Percentiles rank a stretch among this genome's conserved stretches.
phyloP scores from a whole-genome alignment of 148 eudicot species.

The Vaccinium vitisidaea region DNA sequence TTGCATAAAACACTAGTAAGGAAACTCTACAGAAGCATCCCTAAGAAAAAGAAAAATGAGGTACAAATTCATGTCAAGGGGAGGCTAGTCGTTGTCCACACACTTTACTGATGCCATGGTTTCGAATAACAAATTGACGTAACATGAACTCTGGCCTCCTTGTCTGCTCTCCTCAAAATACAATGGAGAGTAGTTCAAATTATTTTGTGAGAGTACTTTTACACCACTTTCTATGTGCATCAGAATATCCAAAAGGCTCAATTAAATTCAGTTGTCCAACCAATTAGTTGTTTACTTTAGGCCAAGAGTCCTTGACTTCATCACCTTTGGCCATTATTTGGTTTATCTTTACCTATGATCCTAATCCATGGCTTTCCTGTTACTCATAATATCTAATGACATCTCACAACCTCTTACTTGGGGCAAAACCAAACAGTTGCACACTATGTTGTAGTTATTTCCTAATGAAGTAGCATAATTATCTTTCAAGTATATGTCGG shows the following conservation, averaged over 20 bases:
- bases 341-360: background rate
- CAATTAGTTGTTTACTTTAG: background rate
- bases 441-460: background rate
- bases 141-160: background rate
- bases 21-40: background rate
- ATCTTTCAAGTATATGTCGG: background rate
- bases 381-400: background rate
- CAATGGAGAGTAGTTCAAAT: background rate
- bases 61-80: background rate
- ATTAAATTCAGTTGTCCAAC: background rate
- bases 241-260: background rate
- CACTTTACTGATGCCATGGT: background rate
- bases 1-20: background rate
- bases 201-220: background rate
- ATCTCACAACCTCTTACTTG: background rate
- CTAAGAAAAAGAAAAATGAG: background rate
- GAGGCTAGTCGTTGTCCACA: background rate
- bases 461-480: background rate
- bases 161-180: background rate
- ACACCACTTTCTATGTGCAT: background rate
- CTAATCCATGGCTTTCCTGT: background rate
- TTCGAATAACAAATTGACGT: too few relatives aligned
- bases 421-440: background rate
- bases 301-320: background rate
- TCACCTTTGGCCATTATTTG: background rate